Evolutionary conservation across 2,329 filamentous ascomycete species (phyloP), one percentile per base, ranked within the genome.

Genomic region (Nemania diffusa): DNA sequence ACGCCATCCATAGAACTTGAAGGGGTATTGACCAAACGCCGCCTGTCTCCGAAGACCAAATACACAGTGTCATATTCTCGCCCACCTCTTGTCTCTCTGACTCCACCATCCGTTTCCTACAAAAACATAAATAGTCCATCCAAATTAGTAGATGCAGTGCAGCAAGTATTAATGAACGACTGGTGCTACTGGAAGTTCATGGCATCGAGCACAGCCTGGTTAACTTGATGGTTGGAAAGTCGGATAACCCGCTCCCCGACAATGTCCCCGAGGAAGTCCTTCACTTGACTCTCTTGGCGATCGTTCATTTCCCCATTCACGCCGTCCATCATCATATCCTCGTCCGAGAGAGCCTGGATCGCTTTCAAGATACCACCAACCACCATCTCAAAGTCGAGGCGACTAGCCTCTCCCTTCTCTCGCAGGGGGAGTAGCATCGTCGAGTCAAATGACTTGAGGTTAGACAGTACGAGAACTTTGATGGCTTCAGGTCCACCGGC

Each of bases 401-500:
- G 65, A 34, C 73, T 78, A 0, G 79, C 76, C 34, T 85, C 85
- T 15, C 81, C 81, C 42, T 66, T 69, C 57, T 87, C 84, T 62
- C 79, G 83, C 48, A 89, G 77, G 5, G 85, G 86, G 67, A 83
- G 81, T 55, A 89, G 80, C 65, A 89, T 86, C 6, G 80, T 80
- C 0, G 80, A 73, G 72, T 88, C 86, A 61, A 88, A 86, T 15
- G 80, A 80, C 72, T 85, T 84, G 51, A 89, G 79, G 72, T 87
- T 87, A 20, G 85, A 84, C 37, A 89, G 78, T 13, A 88, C 81
- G 34, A 89, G 78, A 1, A 89, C 81, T 13, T 86, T 84, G 40
- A 89, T 83, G 7, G 85, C 84, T 74, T 88, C 87, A 24, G 85
- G 81, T 0, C 87, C 94, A 27, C 94, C 93, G 26, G 97, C 90